Evolutionary conservation across 2,329 filamentous ascomycete species (phyloP), one percentile per base, ranked within the genome.

Genomic region (Uncinocarpus reesii): DNA sequence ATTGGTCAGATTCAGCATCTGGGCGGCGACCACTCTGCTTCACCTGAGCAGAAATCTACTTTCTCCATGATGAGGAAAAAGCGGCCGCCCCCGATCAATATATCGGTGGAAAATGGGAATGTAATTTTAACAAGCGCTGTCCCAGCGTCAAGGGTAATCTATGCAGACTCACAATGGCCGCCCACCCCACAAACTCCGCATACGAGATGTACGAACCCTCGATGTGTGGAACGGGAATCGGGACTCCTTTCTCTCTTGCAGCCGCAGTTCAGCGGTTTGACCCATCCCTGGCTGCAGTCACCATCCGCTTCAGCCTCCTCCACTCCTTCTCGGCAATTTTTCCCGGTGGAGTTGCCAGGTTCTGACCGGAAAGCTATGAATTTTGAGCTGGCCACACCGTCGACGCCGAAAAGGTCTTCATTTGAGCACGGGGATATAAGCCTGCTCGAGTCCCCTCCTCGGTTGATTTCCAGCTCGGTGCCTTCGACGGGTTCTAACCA

Each of bases 61-160:
- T 52, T 52, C 32, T 49, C 52, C 24, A 55, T 48, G 36, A 52
- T 53, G 51, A 40, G 51, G n/a, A 55, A 51, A 46, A 55, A 48
- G 34, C 18, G 47, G 28, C 53, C 53, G 8, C 44, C 53, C 16
- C 49, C 53, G 6, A 55, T 55, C 34, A 52, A 38, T 32, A 52
- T 55, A 23, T 53, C 53, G 7, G 40, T 55, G 13, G 53, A 40
- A n/a, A 34, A 43, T n/a, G 53, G 48, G 16, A 53, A 53, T 34
- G 47, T 53, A 15, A 51, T 55, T 20, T 37, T 55, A 18, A 49
- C 40, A 4, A 47, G 34, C 42, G 28, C 42, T 16, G 37, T 48
- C 24, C 42, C 48, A 11, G 42, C 48, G 10, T 47, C 47, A 24
- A 45, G 40, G 26, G 29, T 48, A 6, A 36, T 47, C 10, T 48